phyloP scores from a whole-genome alignment of 2,329 filamentous ascomycete genomes.

The Onygenales sp. region DNA sequence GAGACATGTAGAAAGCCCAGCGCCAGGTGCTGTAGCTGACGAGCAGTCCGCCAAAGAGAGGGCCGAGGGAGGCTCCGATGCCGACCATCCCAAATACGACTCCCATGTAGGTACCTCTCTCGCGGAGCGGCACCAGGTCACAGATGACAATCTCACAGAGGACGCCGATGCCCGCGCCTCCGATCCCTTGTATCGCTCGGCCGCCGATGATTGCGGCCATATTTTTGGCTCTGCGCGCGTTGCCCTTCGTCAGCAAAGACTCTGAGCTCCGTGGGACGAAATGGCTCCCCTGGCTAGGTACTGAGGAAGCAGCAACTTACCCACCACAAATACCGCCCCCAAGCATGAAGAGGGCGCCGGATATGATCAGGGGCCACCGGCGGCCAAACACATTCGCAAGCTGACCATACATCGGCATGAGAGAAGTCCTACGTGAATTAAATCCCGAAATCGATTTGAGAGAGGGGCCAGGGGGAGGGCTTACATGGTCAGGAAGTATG shows the following conservation, averaged over 20 bases:
- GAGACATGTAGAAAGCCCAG: conserved; percentile 25
- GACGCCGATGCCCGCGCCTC: conserved; percentile 34
- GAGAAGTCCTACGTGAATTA: conserved; percentile 13
- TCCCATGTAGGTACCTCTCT: conserved; percentile 20
- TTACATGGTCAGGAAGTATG: conserved; percentile 10
- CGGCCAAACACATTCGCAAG: conserved; percentile 28
- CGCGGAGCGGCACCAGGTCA: conserved; percentile 36
- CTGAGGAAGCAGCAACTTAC: neutral
- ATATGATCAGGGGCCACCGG: conserved; percentile 30
- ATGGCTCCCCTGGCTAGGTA: neutral
- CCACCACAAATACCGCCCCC: conserved; percentile 46
- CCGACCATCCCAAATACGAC: conserved; percentile 14
- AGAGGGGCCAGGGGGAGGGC: neutral
- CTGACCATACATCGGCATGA: conserved; percentile 7
- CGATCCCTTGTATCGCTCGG: conserved; percentile 47
- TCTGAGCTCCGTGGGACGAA: neutral
- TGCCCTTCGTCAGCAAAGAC: neutral
- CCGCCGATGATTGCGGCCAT: conserved; percentile 44
- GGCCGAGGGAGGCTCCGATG: conserved; percentile 39
- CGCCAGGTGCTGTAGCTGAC: conserved; percentile 17
- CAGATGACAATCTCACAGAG: conserved; percentile 37
- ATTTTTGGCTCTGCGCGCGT: conserved; percentile 22
- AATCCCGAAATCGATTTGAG: conserved; percentile 24
- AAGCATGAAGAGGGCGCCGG: conserved; percentile 40
- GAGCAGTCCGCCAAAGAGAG: conserved; percentile 28